Percentiles rank a stretch among this genome's conserved stretches.
Conservation (phyloP, 2,329 filamentous ascomycete genomes). For the Aspergillus neoniger region DNA sequence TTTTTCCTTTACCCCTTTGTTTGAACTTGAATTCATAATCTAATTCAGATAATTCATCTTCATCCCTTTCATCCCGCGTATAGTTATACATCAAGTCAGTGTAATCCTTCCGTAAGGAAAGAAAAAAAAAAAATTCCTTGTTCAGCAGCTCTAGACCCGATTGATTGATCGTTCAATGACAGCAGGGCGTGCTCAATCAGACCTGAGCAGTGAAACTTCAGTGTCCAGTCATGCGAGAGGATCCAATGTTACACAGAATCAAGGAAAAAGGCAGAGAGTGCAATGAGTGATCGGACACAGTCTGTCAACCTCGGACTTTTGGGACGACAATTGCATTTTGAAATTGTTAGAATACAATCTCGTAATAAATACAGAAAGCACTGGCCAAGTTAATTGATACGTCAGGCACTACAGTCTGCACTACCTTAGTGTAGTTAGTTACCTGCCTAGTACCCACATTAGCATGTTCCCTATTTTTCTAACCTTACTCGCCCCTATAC, state of each 20-base stretch:
- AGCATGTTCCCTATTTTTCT: neutral
- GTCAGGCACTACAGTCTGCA: neutral
- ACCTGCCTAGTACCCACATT: neutral
- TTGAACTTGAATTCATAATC: neutral
- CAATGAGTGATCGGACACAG: neutral
- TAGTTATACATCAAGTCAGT: neutral
- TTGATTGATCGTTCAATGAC: neutral
- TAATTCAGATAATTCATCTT: neutral
- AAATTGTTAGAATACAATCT: neutral
- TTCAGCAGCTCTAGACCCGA: neutral
- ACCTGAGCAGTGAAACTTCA: neutral
- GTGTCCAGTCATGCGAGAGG: neutral
- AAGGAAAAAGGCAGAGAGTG: neutral
- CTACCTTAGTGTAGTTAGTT: neutral
- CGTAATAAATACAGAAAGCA: neutral
- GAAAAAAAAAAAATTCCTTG: neutral
- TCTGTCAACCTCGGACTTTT: neutral
- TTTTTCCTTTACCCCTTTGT: neutral
- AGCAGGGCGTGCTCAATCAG: neutral
- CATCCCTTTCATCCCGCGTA: neutral
- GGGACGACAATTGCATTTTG: neutral
- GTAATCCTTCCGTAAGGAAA: neutral
- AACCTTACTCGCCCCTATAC: neutral
- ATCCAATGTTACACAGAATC: neutral
- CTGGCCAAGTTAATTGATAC: neutral